phyloP scores from a whole-genome alignment of 331 rosid genomes.

The Malus hybrid region DNA sequence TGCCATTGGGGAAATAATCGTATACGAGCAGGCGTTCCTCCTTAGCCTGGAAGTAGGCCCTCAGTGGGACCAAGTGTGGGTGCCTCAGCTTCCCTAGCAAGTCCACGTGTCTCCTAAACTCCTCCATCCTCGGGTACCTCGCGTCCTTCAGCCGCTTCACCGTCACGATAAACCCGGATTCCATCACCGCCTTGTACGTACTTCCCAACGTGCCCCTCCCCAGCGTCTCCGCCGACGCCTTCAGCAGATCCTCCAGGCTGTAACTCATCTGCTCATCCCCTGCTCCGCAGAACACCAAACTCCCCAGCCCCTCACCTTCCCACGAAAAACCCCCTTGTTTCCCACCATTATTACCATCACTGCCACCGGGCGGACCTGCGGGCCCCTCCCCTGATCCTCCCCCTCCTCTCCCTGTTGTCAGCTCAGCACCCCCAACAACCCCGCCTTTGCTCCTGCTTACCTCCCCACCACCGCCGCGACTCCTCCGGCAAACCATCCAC shows the following conservation, averaged over 20 bases:
- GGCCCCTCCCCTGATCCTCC: slow-evolving; percentile 17
- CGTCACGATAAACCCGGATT: too few relatives aligned
- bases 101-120: too few relatives aligned
- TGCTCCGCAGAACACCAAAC: slow-evolving; percentile 86
- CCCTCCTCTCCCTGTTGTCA: slow-evolving; percentile 9
- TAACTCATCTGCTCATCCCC: slow-evolving; percentile 85
- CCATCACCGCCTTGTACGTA: background rate
- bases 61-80: slow-evolving; percentile 46
- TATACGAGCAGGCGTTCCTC: slow-evolving; percentile 85
- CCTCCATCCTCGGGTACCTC: too few relatives aligned
- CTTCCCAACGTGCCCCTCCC: slow-evolving; percentile 88
- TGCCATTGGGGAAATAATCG: slow-evolving; percentile 93
- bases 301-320: slow-evolving; percentile 91
- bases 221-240: slow-evolving; percentile 87
- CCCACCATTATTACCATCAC: slow-evolving; percentile 42
- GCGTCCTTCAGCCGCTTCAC: too few relatives aligned
- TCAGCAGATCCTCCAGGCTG: slow-evolving; percentile 66
- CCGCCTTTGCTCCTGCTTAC: slow-evolving; percentile 13
- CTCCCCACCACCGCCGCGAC: slow-evolving; percentile 13
- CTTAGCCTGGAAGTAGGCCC: slow-evolving; percentile 94
- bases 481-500: slow-evolving; percentile 25
- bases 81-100: too few relatives aligned
- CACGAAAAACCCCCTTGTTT: slow-evolving; percentile 68
- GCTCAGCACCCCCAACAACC: background rate
- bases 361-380: slow-evolving; percentile 12